A percentile compares a stretch with the other conserved stretches of the same genome.
Evolutionary conservation across 2,329 filamentous ascomycete species (phyloP).

Genomic region (Hymenoscyphus linearis): DNA sequence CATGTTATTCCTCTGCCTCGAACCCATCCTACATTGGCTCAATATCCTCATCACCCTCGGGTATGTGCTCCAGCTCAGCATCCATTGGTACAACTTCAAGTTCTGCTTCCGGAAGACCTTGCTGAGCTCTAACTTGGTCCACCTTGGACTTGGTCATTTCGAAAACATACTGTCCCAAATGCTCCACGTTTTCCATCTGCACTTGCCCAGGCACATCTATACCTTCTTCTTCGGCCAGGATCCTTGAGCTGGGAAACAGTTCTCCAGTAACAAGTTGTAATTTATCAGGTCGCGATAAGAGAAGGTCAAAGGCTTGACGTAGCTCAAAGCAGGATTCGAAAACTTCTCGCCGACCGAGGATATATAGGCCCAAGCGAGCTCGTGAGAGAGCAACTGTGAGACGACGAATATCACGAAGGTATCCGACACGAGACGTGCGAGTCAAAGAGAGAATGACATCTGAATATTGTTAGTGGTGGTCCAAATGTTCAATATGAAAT

Average conservation of each 20-base stretch:
- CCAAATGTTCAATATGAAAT: slow-evolving; percentile 8
- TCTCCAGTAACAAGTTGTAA: slow-evolving; percentile 79
- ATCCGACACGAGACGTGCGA: slow-evolving; percentile 82
- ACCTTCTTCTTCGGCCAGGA: slow-evolving; percentile 39
- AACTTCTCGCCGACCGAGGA: slow-evolving; percentile 80
- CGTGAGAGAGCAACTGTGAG: slow-evolving; percentile 93
- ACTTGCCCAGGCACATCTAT: slow-evolving; percentile 50
- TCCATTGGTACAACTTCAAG: slow-evolving; percentile 12
- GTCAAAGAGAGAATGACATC: slow-evolving; percentile 92
- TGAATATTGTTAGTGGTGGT: slow-evolving; percentile 33
- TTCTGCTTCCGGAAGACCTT: slow-evolving; percentile 23
- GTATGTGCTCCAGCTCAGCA: slow-evolving; percentile 4
- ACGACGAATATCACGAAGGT: slow-evolving; percentile 86
- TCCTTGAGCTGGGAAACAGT: slow-evolving; percentile 67
- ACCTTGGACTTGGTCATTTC: slow-evolving; percentile 72
- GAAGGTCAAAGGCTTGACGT: slow-evolving; percentile 73
- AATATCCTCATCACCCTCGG: slow-evolving; percentile 9
- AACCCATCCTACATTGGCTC: slow-evolving; percentile 20
- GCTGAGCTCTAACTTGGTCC: slow-evolving; percentile 28
- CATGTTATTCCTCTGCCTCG: slow-evolving; percentile 20
- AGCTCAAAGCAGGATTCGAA: slow-evolving; percentile 89
- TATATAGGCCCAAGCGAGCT: slow-evolving; percentile 84
- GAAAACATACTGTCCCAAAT: slow-evolving; percentile 91
- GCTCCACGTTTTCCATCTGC: slow-evolving; percentile 85
- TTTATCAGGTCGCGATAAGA: slow-evolving; percentile 75